Conservation (phyloP, 306 rosid genomes). For the Vicia faba region DNA sequence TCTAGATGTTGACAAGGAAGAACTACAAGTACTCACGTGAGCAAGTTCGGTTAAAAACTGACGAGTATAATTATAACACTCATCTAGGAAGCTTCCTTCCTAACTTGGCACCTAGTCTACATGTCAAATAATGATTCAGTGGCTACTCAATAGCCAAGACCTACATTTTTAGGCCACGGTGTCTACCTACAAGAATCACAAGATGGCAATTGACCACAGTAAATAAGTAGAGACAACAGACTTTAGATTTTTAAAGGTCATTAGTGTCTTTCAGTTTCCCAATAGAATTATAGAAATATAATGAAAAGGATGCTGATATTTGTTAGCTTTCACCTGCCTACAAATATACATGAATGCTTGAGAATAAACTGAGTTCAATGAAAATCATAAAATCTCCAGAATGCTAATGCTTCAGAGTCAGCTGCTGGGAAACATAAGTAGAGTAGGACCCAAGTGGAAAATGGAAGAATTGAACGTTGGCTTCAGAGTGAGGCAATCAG, state of each 20-base stretch:
- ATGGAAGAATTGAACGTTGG: constrained; percentile 27
- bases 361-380: constrained; percentile 30
- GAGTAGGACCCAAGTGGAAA: constrained; percentile 32
- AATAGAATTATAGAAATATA: constrained; percentile 28
- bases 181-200: constrained; percentile 1
- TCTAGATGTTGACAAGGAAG: constrained; percentile 8
- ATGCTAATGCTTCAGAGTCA: constrained; percentile 30
- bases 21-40: constrained; percentile 3
- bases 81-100: constrained; percentile 25
- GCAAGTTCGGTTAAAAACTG: neutral
- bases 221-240: constrained; percentile 3
- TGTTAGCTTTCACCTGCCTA: constrained; percentile 34
- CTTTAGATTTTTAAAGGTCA: constrained; percentile 10
- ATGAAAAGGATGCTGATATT: constrained; percentile 31
- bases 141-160: neutral
- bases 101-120: constrained; percentile 27
- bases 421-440: constrained; percentile 24
- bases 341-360: constrained; percentile 35
- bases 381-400: constrained; percentile 32
- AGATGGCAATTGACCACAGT: neutral
- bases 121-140: constrained; percentile 24
- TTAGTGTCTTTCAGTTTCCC: constrained; percentile 25
- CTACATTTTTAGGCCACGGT: constrained; percentile 1
- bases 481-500: constrained; percentile 38
- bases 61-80: neutral